Base-by-base conservation (phyloP, 2,329 filamentous ascomycete genomes). In the Arthrobotrys iridis region DNA sequence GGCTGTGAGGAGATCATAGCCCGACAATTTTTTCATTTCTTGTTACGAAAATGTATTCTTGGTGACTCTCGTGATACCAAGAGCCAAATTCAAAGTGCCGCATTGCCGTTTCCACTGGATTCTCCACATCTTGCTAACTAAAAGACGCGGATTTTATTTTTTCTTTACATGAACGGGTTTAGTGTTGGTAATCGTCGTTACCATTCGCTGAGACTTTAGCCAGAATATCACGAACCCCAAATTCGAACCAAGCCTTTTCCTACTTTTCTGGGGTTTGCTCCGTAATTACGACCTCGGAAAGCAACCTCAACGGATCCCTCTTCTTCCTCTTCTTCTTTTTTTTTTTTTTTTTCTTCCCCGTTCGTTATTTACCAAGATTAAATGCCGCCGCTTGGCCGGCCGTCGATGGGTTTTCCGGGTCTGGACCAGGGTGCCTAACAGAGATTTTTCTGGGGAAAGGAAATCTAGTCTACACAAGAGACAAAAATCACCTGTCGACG, bases 311-410 rank as follows among this genome's bases (percentile, higher is more conserved):
- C 41, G 55, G 55, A 59, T 35, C 4, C 48, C 22, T 55, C 37
- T 30, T 48, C 26, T 50, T 62, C 33, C 60, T 41, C 46, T 67
- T 55, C 35, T n/a, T n/a, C n/a, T n/a, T n/a, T n/a, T n/a, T n/a
- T n/a, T n/a, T n/a, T n/a, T n/a, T n/a, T n/a, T n/a, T n/a, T n/a
- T n/a, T n/a, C n/a, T n/a, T n/a, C n/a, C n/a, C n/a, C n/a, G n/a
- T n/a, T n/a, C n/a, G n/a, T n/a, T n/a, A n/a, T n/a, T n/a, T 74
- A 46, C 63, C 70, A 74, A 74, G 55, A 67, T 74, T 67, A 67
- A 70, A 67, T 67, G 45, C 63, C 70, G 63, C 70, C 70, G 63
- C 70, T 57, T 60, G 65, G 46, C 40, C 26, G 37, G 40, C 28
- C 41, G 50, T 55, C 50, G 50, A 35, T 48, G 58, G 13, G 59